Evolutionary conservation across 768 basidiomycete species (phyloP), one percentile per base, ranked within the genome.

Genomic region (Boletus tylopilopsis): DNA sequence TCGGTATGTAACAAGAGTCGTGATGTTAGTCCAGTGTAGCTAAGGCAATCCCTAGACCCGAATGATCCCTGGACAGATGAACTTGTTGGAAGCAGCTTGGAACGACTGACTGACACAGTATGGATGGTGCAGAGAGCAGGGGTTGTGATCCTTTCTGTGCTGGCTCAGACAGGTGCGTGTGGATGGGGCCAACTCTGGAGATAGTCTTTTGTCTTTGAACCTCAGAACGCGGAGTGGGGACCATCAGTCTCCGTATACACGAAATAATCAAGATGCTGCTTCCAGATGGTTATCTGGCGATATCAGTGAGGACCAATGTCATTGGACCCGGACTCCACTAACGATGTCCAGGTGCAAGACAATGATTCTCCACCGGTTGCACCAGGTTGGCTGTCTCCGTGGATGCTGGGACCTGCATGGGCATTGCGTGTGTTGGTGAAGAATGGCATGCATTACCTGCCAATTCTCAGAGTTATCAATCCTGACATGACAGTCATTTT

Each of bases 51-150:
- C 1, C 25, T 24, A 61, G 60, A 52, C 11, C 6, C 25, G 19
- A 4, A 49, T 1, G 46, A 43, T 41, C 42, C 42, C 1, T 52
- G 52, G 50, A 46, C 55, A 6, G 11, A 7, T 2, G 30, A 51
- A 6, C 60, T 63, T 4, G 49, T 64, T 3, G 8, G 22, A 1
- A 50, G 40, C 9, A 49, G 59, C 40, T 22, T 64, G 44, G 2
- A 36, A 2, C 30, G 35, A 8, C 30, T 62, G 6, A 9, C 1
- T n/a, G 34, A 35, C 0, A 8, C 18, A 5, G 27, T 6, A 9
- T 64, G 62, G 62, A 53, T 52, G 21, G 18, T 6, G 5, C 62
- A 61, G 47, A 63, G 64, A 24, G 60, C 59, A 11, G 62, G 59
- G 2, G 57, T 61, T 33, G 51, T 37, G 8, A 59, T 64, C 13